Evolutionary conservation across 345 rosid species (phyloP).

Genomic region (Eucalyptus polyanthemos): DNA sequence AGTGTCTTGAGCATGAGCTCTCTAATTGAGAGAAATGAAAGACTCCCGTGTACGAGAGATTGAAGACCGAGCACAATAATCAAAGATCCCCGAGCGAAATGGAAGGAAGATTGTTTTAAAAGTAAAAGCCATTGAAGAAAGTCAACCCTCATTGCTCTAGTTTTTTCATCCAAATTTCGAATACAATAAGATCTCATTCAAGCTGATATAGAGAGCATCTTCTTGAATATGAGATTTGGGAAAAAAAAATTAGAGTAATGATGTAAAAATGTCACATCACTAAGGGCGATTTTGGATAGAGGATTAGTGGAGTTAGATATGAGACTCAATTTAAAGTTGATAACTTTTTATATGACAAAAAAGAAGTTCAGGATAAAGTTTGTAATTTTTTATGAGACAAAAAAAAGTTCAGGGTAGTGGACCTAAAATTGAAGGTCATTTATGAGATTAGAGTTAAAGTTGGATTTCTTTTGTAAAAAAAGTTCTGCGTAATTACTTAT

Average conservation of each 20-base stretch:
- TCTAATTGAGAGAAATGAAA: too few relatives aligned
- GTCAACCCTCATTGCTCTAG: background rate
- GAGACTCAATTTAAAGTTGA: background rate
- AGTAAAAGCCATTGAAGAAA: background rate
- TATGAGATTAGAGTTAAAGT: background rate
- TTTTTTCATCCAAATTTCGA: background rate
- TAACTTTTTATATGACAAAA: background rate
- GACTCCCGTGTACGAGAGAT: too few relatives aligned
- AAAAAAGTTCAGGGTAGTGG: background rate
- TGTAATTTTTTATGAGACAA: background rate
- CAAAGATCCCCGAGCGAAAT: background rate
- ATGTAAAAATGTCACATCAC: background rate
- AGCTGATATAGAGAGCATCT: background rate
- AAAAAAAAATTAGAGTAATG: background rate
- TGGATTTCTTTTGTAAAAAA: too few relatives aligned
- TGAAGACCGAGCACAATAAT: too few relatives aligned
- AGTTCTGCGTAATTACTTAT: background rate
- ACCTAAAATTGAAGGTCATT: background rate
- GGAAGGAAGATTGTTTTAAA: background rate
- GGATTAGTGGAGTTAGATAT: background rate
- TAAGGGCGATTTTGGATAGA: background rate
- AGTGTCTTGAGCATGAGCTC: background rate
- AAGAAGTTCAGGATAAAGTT: background rate
- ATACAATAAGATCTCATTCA: background rate
- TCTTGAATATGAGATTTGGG: background rate